Evolutionary conservation across 139 green algal genomes (phyloP).

Genomic region (Chlorella sp.): DNA sequence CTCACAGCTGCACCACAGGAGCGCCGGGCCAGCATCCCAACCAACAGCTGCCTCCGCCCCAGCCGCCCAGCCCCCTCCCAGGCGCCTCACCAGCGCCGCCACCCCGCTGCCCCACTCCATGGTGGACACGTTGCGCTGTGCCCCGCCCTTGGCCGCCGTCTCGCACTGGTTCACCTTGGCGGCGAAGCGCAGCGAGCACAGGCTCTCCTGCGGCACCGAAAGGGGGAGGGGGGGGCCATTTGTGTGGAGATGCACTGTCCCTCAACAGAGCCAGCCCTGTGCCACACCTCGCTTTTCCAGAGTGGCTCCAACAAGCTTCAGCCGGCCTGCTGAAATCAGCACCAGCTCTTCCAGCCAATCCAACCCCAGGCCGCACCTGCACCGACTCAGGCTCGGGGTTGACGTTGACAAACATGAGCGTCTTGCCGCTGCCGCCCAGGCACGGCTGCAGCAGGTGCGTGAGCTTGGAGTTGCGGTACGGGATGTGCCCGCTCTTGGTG

Average conservation of each 20-base stretch:
- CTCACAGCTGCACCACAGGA: no score
- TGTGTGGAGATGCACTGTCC: background rate
- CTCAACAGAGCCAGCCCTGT: background rate
- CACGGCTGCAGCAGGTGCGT: conserved; percentile 95
- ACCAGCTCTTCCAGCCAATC: background rate
- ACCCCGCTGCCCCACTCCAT: background rate
- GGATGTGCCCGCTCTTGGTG: conserved; percentile 78
- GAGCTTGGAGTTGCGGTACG: conserved; percentile 96
- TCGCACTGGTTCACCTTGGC: conserved; percentile 89
- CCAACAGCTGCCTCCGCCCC: no score
- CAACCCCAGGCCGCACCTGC: background rate
- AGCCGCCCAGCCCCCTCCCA: no score
- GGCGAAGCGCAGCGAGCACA: conserved; percentile 93
- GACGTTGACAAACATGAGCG: conserved; percentile 97
- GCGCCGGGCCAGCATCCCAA: no score
- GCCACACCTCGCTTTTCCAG: no score
- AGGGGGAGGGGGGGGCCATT: background rate
- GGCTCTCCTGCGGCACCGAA: conserved; percentile 62
- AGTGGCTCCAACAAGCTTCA: no score
- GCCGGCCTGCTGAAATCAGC: no score
- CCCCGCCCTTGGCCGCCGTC: conserved; percentile 81
- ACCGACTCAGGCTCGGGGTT: conserved; percentile 83
- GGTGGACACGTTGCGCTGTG: conserved; percentile 37
- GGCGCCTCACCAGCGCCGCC: background rate
- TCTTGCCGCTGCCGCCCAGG: conserved; percentile 91